These are phyloP conservation scores for Cokeromyces recurvatus DNA, from an alignment of 371 early-diverging fungal species.

Conservation along the genomic window DNA sequence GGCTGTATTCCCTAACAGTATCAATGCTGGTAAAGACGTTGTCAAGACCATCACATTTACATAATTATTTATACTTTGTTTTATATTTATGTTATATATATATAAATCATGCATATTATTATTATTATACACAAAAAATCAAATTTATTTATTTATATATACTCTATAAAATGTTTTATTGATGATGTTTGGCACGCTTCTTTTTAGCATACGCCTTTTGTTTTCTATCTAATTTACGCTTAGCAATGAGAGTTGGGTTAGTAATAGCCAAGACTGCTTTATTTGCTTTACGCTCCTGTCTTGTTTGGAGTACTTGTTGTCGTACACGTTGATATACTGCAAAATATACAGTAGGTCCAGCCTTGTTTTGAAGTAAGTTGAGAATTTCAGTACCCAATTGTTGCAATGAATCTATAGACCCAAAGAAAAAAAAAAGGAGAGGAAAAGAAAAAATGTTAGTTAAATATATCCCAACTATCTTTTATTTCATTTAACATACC, in stretches of 20 bases:
- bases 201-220: constrained; percentile 28
- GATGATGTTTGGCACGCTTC: no score
- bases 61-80: no score
- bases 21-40: constrained; percentile 4
- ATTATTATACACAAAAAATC: no score
- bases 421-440: background rate
- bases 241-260: constrained; percentile 29
- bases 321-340: constrained; percentile 71
- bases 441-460: no score
- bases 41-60: constrained; percentile 5
- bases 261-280: constrained; percentile 47
- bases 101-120: no score
- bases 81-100: no score
- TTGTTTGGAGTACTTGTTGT: constrained; percentile 43
- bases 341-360: constrained; percentile 75
- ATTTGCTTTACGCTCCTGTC: constrained; percentile 42
- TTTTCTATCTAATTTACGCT: constrained; percentile 25
- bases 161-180: no score
- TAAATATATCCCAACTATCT: no score
- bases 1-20: constrained; percentile 9
- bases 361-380: constrained; percentile 69
- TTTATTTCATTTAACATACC: constrained; percentile 29
- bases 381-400: constrained; percentile 77
- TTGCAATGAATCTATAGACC: constrained; percentile 62
- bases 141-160: background rate